Conservation (phyloP, 2,329 filamentous ascomycete species). For the Neonectria hederae region DNA sequence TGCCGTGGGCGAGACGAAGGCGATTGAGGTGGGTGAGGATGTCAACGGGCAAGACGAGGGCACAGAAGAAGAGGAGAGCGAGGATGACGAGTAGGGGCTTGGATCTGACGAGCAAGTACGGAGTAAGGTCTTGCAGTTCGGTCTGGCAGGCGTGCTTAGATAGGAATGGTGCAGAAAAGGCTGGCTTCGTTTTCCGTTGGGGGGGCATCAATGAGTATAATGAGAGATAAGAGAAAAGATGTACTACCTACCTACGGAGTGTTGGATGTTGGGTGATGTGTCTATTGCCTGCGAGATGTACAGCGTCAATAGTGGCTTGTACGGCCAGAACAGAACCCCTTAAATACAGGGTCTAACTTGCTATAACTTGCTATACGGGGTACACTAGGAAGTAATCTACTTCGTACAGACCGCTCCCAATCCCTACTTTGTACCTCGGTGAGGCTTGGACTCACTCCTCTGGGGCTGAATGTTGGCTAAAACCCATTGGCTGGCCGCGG, state of each 20-base stretch:
- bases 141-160: slow-evolving; percentile 37
- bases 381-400: too few relatives aligned
- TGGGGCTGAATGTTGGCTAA: too few relatives aligned
- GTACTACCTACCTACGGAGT: background rate
- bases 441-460: too few relatives aligned
- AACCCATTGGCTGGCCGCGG: too few relatives aligned
- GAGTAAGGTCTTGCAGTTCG: slow-evolving; percentile 37
- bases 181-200: slow-evolving; percentile 41
- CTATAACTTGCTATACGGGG: too few relatives aligned
- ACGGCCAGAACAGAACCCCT: too few relatives aligned
- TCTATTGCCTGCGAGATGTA: background rate
- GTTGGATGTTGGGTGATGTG: background rate
- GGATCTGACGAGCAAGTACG: too few relatives aligned
- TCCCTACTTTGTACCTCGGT: too few relatives aligned
- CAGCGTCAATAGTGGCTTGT: too few relatives aligned
- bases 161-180: slow-evolving; percentile 44
- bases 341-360: too few relatives aligned
- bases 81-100: slow-evolving; percentile 39
- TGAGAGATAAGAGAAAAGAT: slow-evolving; percentile 40
- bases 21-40: slow-evolving; percentile 32
- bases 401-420: background rate
- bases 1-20: slow-evolving; percentile 40
- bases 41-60: slow-evolving; percentile 29
- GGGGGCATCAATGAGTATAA: slow-evolving; percentile 45
- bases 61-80: slow-evolving; percentile 33